phyloP scores from a whole-genome alignment of 2,329 filamentous ascomycete species.

The Plenodomus tracheiphilus region DNA sequence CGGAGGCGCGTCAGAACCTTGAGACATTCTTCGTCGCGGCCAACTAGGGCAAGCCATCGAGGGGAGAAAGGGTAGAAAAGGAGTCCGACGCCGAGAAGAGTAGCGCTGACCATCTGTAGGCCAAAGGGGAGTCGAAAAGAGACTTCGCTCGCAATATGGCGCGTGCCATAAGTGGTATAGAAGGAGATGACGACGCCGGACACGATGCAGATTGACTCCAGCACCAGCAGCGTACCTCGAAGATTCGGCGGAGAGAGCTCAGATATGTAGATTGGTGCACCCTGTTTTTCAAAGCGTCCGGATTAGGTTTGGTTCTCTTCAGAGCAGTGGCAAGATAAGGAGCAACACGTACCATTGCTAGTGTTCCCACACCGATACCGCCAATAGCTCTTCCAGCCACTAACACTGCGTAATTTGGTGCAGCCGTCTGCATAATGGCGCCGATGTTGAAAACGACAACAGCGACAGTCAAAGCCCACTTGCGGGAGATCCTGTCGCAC shows the following conservation, averaged over 20 bases:
- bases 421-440: slow-evolving; percentile 52
- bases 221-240: slow-evolving; percentile 6
- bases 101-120: slow-evolving; percentile 1
- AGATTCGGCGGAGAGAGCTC: slow-evolving; percentile 6
- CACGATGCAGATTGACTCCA: slow-evolving; percentile 3
- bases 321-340: too few relatives aligned
- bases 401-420: slow-evolving; percentile 53
- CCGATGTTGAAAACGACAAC: slow-evolving; percentile 50
- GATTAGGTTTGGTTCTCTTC: too few relatives aligned
- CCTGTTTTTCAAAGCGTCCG: not conserved
- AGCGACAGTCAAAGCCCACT: slow-evolving; percentile 42
- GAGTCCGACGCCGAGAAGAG: not conserved
- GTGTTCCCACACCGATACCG: slow-evolving; percentile 50
- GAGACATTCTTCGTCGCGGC: slow-evolving; percentile 48
- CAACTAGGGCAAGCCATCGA: slow-evolving; percentile 4
- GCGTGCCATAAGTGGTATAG: slow-evolving; percentile 6
- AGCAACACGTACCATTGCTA: slow-evolving; percentile 1
- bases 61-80: slow-evolving; percentile 1
- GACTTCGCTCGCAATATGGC: not conserved
- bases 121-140: slow-evolving; percentile 2
- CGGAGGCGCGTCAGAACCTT: slow-evolving; percentile 50
- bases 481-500: slow-evolving; percentile 54
- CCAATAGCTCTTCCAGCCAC: slow-evolving; percentile 48
- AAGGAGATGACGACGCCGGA: slow-evolving; percentile 5
- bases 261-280: slow-evolving; percentile 23